Evolutionary conservation across 306 rosid species (phyloP).

Genomic region (Cicer bijugum): DNA sequence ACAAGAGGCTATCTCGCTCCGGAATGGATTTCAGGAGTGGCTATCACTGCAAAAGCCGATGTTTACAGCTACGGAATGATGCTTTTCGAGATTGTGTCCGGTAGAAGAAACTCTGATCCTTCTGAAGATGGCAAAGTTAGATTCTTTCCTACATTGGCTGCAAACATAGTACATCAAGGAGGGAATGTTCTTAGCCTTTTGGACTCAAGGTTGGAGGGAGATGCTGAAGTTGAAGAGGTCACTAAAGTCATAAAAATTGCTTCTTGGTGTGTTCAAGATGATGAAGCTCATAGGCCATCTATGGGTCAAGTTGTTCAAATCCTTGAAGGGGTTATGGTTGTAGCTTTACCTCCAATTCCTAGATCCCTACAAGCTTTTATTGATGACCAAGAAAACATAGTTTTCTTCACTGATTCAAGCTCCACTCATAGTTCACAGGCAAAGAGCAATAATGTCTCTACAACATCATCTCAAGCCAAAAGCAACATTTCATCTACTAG

Average conservation of each 20-base stretch:
- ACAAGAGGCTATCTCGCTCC: constrained; percentile 93
- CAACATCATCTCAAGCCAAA: constrained; percentile 52
- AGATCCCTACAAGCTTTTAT: constrained; percentile 57
- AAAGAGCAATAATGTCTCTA: constrained; percentile 48
- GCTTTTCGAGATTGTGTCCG: constrained; percentile 83
- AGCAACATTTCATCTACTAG: constrained; percentile 44
- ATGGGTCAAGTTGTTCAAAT: constrained; percentile 89
- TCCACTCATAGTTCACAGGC: constrained; percentile 57
- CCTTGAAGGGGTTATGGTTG: constrained; percentile 66
- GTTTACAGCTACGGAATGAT: constrained; percentile 93
- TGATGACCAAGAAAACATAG: constrained; percentile 58
- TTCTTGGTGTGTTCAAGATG: constrained; percentile 91
- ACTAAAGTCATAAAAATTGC: constrained; percentile 63
- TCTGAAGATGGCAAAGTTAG: constrained; percentile 58
- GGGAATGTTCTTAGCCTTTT: constrained; percentile 57
- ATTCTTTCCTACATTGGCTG: constrained; percentile 71
- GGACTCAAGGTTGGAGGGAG: constrained; percentile 61
- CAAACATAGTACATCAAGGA: constrained; percentile 49
- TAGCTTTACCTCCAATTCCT: constrained; percentile 69
- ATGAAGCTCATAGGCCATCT: constrained; percentile 67
- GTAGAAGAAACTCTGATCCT: constrained; percentile 76
- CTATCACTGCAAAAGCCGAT: constrained; percentile 86
- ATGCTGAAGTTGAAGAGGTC: constrained; percentile 61
- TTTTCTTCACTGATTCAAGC: constrained; percentile 68
- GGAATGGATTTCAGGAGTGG: constrained; percentile 87